A percentile compares a stretch with the other conserved stretches of the same genome.
phyloP scores from a whole-genome alignment of 2,329 filamentous ascomycete species.

The Pyricularia grisea region DNA sequence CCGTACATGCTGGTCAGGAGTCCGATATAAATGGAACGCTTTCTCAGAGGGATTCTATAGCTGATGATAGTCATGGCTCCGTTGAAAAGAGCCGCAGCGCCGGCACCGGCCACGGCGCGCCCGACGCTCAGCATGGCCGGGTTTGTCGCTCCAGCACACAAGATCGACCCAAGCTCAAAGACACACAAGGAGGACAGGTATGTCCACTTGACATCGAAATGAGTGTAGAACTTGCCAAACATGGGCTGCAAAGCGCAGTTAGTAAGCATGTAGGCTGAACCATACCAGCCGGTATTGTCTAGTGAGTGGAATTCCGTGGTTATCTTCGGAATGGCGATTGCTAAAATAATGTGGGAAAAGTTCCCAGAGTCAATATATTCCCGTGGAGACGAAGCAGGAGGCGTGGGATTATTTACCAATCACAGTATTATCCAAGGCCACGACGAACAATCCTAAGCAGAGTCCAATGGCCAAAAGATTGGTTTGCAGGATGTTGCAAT shows the following conservation, averaged over 20 bases:
- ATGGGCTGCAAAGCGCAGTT: slow-evolving; percentile 33
- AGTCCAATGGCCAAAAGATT: no score
- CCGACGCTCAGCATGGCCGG: slow-evolving; percentile 43
- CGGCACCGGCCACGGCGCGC: slow-evolving; percentile 41
- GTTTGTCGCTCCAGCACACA: slow-evolving; percentile 24
- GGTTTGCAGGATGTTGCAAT: no score
- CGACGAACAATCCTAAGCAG: no score
- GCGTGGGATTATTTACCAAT: no score
- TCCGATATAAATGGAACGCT: slow-evolving; percentile 21
- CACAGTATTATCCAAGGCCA: no score
- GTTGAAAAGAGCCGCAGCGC: slow-evolving; percentile 37
- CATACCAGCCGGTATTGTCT: slow-evolving; percentile 14
- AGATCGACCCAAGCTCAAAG: slow-evolving; percentile 38
- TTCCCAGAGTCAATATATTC: no score
- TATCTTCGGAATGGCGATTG: not conserved
- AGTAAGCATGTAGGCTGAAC: slow-evolving; percentile 29
- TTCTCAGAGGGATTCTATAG: slow-evolving; percentile 24
- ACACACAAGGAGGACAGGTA: slow-evolving; percentile 25
- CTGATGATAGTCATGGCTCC: slow-evolving; percentile 41
- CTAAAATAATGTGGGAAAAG: no score
- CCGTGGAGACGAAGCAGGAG: no score
- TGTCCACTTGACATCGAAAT: slow-evolving; percentile 32
- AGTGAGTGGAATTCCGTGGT: slow-evolving; percentile 4
- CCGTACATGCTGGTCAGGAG: slow-evolving; percentile 17
- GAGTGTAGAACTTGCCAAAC: slow-evolving; percentile 34